Evolutionary conservation across 805 yeast genomes (phyloP), one percentile per base, ranked within the genome.

Genomic region (Wickerhamiella qilinensis): DNA sequence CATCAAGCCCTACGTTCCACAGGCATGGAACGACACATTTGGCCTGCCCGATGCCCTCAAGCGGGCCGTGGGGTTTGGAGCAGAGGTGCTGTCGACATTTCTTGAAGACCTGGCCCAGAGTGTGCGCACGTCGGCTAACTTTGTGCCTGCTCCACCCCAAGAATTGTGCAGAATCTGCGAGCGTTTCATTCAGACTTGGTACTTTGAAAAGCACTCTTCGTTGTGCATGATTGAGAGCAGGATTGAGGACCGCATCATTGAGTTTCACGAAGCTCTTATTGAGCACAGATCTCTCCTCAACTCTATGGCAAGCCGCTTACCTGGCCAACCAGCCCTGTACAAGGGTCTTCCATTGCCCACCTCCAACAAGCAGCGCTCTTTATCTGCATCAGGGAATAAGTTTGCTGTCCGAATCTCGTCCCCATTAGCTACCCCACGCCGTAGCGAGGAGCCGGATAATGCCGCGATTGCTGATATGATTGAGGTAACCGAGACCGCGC

Each of bases 151-250:
- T n/a, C 95, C 94, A 1, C 76, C 77, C 19, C 68, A 75, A 40
- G 84, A 81, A 28, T 61, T 91, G 24, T 91, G 99, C 56, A 69
- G 95, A 35, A 85, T 91, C 20, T 91, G 99, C 58, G 99, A 91
- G 52, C 74, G 75, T 22, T 70, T 70, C 35, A 75, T 85, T n/a
- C 95, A 94, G 3, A 80, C 85, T 3, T 91, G 98, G 98, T 91
- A 93, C 79, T 64, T 91, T 30, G 98, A 88, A 49, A 69, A 77
- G 36, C 99, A 91, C 58, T 77, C 88, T 1, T 91, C 85, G 51
- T 61, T 81, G 35, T 91, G 99, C 50, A 64, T 81, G 21, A 70
- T 82, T 27, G 96, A 86, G 55, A 94, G 85, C 58, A 70, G 75
- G 49, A 71, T 80, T 9, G 85, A 77, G 51, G 85, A 84, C 47